Percentiles rank a stretch among this genome's conserved stretches.
These are phyloP conservation scores for Trichosporon ovoides DNA, from an alignment of 1,284 basidiomycete species.

Conservation along the genomic window DNA sequence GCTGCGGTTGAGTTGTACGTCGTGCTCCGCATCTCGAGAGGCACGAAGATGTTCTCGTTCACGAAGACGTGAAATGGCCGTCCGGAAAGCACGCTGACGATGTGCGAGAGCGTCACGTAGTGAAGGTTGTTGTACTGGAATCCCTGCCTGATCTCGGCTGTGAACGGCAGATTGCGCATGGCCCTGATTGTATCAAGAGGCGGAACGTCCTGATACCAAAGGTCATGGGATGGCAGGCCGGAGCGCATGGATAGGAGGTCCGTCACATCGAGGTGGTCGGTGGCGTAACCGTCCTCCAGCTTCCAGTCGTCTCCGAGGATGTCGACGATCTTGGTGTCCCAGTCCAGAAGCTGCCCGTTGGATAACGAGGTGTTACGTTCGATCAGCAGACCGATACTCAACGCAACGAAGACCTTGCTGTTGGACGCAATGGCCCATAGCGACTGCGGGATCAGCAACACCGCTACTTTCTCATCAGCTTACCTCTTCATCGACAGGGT, in stretches of 20 bases:
- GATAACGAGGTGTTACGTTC: conserved; percentile 49
- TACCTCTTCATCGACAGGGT: neutral
- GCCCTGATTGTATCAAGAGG: neutral
- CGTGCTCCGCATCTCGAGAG: conserved; percentile 32
- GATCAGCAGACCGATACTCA: conserved; percentile 49
- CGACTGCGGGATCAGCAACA: conserved; percentile 34
- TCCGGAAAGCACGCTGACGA: conserved; percentile 28
- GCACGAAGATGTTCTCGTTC: conserved; percentile 30
- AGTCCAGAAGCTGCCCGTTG: conserved; percentile 24
- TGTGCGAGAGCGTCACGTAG: conserved; percentile 25
- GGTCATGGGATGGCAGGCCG: conserved; percentile 35
- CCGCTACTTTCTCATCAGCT: neutral
- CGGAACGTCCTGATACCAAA: neutral
- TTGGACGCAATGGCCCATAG: conserved; percentile 52
- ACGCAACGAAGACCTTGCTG: conserved; percentile 52
- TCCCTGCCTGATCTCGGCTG: conserved; percentile 28
- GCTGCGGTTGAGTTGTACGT: conserved; percentile 22
- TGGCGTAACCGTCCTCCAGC: conserved; percentile 46
- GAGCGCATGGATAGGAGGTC: conserved; percentile 25
- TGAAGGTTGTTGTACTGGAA: conserved; percentile 41
- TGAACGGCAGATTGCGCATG: conserved; percentile 29
- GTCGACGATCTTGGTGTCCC: conserved; percentile 50
- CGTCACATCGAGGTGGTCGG: conserved; percentile 12
- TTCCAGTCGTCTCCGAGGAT: conserved; percentile 48
- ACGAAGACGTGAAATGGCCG: conserved; percentile 25